Percentiles rank a stretch among this genome's conserved stretches.
These are phyloP conservation scores for Ogataea thermomethanolica DNA, from an alignment of 805 yeast genomes.

Conservation along the genomic window DNA sequence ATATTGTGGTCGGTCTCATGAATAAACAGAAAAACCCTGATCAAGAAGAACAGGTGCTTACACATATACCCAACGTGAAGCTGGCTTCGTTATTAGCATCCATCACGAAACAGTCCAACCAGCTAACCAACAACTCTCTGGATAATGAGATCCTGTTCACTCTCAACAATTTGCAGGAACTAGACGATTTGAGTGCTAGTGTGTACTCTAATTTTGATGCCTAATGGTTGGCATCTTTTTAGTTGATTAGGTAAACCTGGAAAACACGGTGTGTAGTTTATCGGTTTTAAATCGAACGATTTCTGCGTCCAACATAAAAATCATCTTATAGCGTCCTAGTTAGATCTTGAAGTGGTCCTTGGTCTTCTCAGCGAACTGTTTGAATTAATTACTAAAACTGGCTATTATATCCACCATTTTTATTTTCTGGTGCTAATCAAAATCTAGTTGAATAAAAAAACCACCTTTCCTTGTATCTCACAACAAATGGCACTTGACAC, in stretches of 20 bases:
- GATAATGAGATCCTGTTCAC: constrained; percentile 32
- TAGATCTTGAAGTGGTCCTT: neutral
- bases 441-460: constrained; percentile 4
- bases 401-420: constrained; percentile 3
- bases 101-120: constrained; percentile 58
- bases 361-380: neutral
- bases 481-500: constrained; percentile 62
- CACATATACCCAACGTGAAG: constrained; percentile 34
- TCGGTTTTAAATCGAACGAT: constrained; percentile 12
- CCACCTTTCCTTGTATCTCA: constrained; percentile 1
- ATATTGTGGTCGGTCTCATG: constrained; percentile 30
- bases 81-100: constrained; percentile 71
- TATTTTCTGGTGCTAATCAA: constrained; percentile 11
- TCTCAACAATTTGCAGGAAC: constrained; percentile 53
- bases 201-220: constrained; percentile 73
- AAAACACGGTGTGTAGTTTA: constrained; percentile 8
- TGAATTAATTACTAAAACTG: neutral
- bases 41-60: constrained; percentile 8
- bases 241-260: constrained; percentile 6
- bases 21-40: constrained; percentile 12
- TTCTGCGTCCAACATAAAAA: neutral
- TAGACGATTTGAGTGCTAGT: constrained; percentile 86
- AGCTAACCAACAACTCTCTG: constrained; percentile 28
- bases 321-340: neutral
- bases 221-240: constrained; percentile 4